Conservation (phyloP, 257 asterid species). For the Fraxinus anomala region DNA sequence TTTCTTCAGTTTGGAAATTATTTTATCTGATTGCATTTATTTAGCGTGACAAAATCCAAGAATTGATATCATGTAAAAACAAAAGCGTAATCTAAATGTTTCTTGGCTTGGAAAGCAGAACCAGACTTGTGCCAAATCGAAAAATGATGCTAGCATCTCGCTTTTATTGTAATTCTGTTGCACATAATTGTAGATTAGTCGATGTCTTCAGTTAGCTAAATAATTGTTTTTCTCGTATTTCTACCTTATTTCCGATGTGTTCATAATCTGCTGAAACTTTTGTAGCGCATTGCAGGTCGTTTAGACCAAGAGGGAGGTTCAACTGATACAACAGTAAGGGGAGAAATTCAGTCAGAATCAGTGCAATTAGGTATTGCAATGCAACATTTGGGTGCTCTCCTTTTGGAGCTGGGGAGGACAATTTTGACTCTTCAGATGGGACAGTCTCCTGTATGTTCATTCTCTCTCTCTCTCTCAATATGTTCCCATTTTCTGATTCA, state of each 20-base stretch:
- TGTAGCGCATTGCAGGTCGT: conserved; percentile 76
- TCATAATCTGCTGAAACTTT: conserved; percentile 46
- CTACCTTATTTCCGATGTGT: conserved; percentile 36
- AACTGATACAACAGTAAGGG: conserved; percentile 65
- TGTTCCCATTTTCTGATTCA: conserved; percentile 11
- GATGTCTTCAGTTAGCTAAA: not conserved
- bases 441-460: conserved; percentile 69
- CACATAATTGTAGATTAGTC: not conserved
- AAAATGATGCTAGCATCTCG: not conserved
- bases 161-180: not conserved
- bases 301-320: conserved; percentile 71
- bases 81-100: not conserved
- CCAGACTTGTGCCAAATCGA: not conserved
- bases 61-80: not conserved
- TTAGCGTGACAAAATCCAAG: not conserved
- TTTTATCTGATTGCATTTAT: not conserved
- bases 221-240: conserved; percentile 4
- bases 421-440: conserved; percentile 84
- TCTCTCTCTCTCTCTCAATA: conserved; percentile 16
- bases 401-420: conserved; percentile 94
- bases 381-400: conserved; percentile 92
- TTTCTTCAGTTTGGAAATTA: not conserved
- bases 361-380: conserved; percentile 70
- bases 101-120: not conserved
- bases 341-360: conserved; percentile 69